Conservation (phyloP, 2,329 filamentous ascomycete species). For the Stromatinia cepivora region DNA sequence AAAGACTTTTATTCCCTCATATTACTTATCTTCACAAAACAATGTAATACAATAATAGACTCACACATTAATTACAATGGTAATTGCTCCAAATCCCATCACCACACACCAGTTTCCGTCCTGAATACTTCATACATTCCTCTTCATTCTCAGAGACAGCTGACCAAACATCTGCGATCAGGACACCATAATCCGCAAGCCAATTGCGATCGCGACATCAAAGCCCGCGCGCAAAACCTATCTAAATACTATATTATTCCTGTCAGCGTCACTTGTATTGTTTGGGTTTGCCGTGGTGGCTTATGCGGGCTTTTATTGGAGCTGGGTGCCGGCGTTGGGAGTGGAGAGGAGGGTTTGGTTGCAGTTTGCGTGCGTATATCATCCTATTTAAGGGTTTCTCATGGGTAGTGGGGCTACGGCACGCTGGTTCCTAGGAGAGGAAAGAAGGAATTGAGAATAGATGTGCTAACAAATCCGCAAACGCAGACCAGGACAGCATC, state of each 20-base stretch:
- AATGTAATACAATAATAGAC: neutral
- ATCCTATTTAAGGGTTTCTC: neutral
- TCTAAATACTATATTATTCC: constrained; percentile 51
- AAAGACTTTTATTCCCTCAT: neutral
- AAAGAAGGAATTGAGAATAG: neutral
- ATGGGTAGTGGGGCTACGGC: neutral
- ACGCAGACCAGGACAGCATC: constrained; percentile 43
- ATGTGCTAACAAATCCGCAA: neutral
- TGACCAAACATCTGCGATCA: constrained; percentile 39
- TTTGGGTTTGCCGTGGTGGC: constrained; percentile 58
- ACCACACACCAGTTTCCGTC: neutral
- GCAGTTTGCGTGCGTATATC: constrained; percentile 57
- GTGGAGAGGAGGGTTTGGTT: constrained; percentile 63
- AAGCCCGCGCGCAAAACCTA: constrained; percentile 64
- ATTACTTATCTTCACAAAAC: neutral
- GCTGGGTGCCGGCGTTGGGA: constrained; percentile 66
- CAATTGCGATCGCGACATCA: constrained; percentile 57
- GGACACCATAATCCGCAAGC: constrained; percentile 52
- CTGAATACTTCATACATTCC: neutral
- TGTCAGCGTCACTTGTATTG: constrained; percentile 52
- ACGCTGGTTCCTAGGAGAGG: too few species aligned
- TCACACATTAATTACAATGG: neutral
- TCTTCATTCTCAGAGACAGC: neutral
- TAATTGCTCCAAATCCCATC: neutral
- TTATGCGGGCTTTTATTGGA: constrained; percentile 67